These are phyloP conservation scores for Tolypocladium tundrense DNA, from an alignment of 2,329 filamentous ascomycete genomes.

Conservation along the genomic window DNA sequence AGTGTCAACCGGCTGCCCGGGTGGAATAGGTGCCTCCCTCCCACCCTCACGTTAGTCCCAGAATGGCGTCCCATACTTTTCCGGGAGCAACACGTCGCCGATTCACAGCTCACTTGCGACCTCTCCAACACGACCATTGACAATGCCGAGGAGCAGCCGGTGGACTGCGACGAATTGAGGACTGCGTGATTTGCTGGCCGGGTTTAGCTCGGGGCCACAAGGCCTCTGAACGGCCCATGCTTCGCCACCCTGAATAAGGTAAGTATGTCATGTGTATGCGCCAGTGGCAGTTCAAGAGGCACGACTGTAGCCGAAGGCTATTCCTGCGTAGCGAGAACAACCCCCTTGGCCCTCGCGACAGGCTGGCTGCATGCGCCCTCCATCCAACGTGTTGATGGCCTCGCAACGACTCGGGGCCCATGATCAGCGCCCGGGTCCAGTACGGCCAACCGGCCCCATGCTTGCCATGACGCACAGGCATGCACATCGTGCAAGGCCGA, in stretches of 20 bases:
- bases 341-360: not conserved
- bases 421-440: not conserved
- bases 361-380: not conserved
- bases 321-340: not conserved
- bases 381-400: not conserved
- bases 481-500: not conserved
- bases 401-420: not conserved
- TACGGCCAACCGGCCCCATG: constrained; percentile 1
- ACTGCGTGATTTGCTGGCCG: not conserved
- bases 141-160: not conserved
- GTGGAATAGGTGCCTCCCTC: not conserved
- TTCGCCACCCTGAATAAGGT: constrained; percentile 2
- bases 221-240: not conserved
- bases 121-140: not conserved
- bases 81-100: not conserved
- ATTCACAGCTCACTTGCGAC: not conserved
- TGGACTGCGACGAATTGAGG: not conserved
- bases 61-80: not conserved
- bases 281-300: not conserved
- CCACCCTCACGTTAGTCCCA: not conserved
- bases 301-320: not conserved
- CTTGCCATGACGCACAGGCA: constrained; percentile 4
- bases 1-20: not conserved
- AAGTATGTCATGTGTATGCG: not conserved
- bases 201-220: not conserved